These are phyloP conservation scores for Pythium plurisporium DNA, from an alignment of 352 stramenopile species.

Conservation along the genomic window DNA sequence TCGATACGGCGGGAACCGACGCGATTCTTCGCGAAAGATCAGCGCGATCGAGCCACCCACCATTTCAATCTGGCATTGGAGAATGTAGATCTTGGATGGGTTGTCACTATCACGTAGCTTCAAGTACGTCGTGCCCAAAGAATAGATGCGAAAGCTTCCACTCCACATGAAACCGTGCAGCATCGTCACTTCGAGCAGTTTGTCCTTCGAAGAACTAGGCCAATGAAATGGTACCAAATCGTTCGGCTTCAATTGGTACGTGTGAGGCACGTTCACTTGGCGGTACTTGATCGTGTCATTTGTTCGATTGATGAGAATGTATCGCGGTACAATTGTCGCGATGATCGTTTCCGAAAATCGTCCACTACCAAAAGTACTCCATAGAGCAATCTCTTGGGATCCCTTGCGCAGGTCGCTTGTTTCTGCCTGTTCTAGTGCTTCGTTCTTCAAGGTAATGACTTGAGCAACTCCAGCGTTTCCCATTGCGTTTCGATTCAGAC, in stretches of 20 bases:
- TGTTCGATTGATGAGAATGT: slow-evolving; percentile 87
- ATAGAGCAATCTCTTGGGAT: slow-evolving; percentile 78
- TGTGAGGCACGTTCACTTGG: slow-evolving; percentile 71
- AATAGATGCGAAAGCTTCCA: slow-evolving; percentile 83
- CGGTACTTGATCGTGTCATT: slow-evolving; percentile 82
- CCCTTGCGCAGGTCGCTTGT: slow-evolving; percentile 59
- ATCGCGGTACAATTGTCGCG: slow-evolving; percentile 78
- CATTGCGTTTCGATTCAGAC: slow-evolving; percentile 85
- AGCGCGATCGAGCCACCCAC: slow-evolving; percentile 81
- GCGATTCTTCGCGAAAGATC: slow-evolving; percentile 83
- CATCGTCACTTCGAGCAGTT: slow-evolving; percentile 82
- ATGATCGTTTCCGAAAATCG: slow-evolving; percentile 85
- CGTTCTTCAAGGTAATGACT: slow-evolving; percentile 79
- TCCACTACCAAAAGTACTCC: slow-evolving; percentile 80
- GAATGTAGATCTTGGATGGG: slow-evolving; percentile 78
- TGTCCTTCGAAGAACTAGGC: slow-evolving; percentile 68
- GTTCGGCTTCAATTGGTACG: slow-evolving; percentile 64
- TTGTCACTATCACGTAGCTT: slow-evolving; percentile 76
- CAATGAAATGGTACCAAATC: slow-evolving; percentile 83
- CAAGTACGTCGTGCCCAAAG: slow-evolving; percentile 80
- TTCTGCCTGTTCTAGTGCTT: slow-evolving; percentile 52
- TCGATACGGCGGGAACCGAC: slow-evolving; percentile 83
- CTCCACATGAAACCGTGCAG: slow-evolving; percentile 81
- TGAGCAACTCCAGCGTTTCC: slow-evolving; percentile 85
- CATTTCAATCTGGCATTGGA: slow-evolving; percentile 86